A percentile compares a stretch with the other conserved stretches of the same genome.
These are phyloP conservation scores for Lolium perenne DNA, from an alignment of 176 grass and related monocot genomes.

Conservation along the genomic window DNA sequence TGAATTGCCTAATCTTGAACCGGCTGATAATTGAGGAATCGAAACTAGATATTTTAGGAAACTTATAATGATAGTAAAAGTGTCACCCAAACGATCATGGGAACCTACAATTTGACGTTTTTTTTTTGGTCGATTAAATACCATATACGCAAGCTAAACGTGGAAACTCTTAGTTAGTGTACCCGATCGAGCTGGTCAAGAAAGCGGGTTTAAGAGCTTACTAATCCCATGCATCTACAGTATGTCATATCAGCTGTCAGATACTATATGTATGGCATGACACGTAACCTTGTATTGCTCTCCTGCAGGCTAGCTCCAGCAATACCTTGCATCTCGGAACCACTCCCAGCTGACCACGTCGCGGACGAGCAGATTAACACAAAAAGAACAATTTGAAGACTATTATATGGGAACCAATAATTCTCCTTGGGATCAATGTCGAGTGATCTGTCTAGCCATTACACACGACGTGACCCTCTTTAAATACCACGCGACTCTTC, in stretches of 20 bases:
- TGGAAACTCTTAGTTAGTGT: slow-evolving; percentile 2
- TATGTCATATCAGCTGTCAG: not conserved
- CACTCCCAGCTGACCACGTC: slow-evolving; percentile 2
- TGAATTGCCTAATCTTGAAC: too few species aligned
- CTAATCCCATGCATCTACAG: not conserved
- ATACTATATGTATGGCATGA: not conserved
- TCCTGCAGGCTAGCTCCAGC: not conserved
- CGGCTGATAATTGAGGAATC: too few species aligned
- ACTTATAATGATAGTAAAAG: too few species aligned
- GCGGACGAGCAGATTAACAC: not conserved
- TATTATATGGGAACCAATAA: slow-evolving; percentile 4
- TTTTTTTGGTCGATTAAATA: not conserved
- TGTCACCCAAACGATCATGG: too few species aligned
- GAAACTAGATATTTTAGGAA: too few species aligned
- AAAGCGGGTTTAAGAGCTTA: slow-evolving; percentile 12
- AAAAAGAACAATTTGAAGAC: slow-evolving; percentile 29
- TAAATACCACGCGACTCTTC: slow-evolving; percentile 38
- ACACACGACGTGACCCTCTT: slow-evolving; percentile 28
- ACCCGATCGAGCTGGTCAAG: not conserved
- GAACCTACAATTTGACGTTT: not conserved
- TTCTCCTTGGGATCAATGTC: slow-evolving; percentile 19
- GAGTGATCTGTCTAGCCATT: slow-evolving; percentile 24
- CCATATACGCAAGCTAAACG: slow-evolving; percentile 29
- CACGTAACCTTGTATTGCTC: not conserved
- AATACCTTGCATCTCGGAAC: not conserved